Evolutionary conservation across 1,139 yeast species (phyloP), one percentile per base, ranked within the genome.

Genomic region (Magnusiomyces starmeri): DNA sequence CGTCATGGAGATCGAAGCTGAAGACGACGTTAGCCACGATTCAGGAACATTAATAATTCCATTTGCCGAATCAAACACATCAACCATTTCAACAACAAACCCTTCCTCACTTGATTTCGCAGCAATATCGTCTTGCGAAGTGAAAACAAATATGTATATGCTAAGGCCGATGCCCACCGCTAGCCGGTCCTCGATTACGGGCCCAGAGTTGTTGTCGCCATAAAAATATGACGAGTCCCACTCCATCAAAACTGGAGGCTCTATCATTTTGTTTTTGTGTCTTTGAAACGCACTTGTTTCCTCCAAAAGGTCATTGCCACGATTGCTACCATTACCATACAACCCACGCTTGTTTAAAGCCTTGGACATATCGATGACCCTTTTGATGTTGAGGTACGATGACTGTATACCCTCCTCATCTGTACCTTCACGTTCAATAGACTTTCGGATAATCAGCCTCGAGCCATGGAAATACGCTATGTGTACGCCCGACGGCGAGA

Each of bases 401-500:
- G 34, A 14, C 14, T 9, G 34, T 4, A 18, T 18, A 8, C 20
- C 3, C 16, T 12, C 14, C 20, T 14, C 21, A 4, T 32, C 14
- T 25, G 24, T n/a, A n/a, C 21, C 6, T 12, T 22, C 10, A 2
- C 29, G 24, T 7, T 32, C 12, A 18, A 21, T n/a, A 18, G 29
- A n/a, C 26, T 22, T 21, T 21, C 48, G 37, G 6, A 45, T 24
- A 21, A 45, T 24, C 4, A 45, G 41, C 9, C 29, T 27, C 3
- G 21, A 10, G 20, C 29, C 48, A 10, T 29, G 12, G 14, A 45
- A 34, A 21, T 45, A 45, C 12, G 41, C 48, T 18, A 34, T 21
- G 22, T 45, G 48, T 29, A 41, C 48, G 12, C 48, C 48, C 12
- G 48, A 45, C 4, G 48, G 48, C 16, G 48, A 45, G 2, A 45